Conservation (phyloP, 2,329 filamentous ascomycete species). For the Hypoxylon sp. region DNA sequence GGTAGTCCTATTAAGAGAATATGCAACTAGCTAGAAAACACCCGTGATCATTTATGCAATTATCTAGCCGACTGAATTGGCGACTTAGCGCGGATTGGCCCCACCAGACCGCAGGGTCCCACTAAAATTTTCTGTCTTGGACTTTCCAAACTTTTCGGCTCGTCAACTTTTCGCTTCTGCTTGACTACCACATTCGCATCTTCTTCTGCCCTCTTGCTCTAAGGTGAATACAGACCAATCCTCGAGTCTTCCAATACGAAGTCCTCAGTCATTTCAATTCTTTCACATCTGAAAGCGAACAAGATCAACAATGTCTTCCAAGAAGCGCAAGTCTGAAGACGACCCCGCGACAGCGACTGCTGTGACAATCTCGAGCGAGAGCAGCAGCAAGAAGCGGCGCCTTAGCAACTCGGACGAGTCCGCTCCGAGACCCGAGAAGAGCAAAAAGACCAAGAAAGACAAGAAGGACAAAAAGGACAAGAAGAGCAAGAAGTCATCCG, state of each 20-base stretch:
- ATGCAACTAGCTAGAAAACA: neutral
- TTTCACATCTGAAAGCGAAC: neutral
- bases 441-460: constrained; percentile 34
- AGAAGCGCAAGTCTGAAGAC: constrained; percentile 44
- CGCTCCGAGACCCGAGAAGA: constrained; percentile 24
- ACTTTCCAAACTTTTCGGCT: neutral
- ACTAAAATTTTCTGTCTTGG: constrained; percentile 58
- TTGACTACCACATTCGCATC: neutral
- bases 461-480: constrained; percentile 38
- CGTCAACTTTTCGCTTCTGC: neutral
- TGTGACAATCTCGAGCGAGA: constrained; percentile 17
- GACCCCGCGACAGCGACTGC: constrained; percentile 30
- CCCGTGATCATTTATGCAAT: neutral
- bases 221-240: neutral
- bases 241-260: neutral
- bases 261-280: neutral
- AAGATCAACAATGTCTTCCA: constrained; percentile 32
- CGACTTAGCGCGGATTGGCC: neutral
- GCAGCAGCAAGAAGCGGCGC: constrained; percentile 41
- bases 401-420: constrained; percentile 31
- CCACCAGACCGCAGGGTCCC: constrained; percentile 47
- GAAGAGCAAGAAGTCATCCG: constrained; percentile 33
- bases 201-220: neutral
- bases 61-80: neutral
- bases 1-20: neutral